Base-by-base conservation (phyloP, 306 rosid genomes). In the Pterocarpus santalinus region DNA sequence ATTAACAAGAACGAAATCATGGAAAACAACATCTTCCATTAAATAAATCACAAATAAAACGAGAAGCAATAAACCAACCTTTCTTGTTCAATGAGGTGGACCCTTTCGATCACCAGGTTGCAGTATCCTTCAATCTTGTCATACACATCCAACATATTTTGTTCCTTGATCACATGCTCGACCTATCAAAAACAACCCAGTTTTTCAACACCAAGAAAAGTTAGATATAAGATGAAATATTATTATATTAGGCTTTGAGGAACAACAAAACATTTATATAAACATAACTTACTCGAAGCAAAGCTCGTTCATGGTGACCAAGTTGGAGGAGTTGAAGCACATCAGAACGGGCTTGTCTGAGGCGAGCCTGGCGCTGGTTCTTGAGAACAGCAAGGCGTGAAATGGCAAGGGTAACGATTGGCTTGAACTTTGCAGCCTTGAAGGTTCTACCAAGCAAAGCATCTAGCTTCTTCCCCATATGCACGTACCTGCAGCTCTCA, bases 91-190 rank as follows among this genome's bases (percentile, higher is more conserved):
- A 95, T 86, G 80, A 90, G 98, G 32, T 85, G 90, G 65, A 90
- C 71, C 82, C 99, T 89, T 78, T 95, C 99, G 5, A 90, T 70
- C 81, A 93, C 75, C 22, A 91, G 90, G 63, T 86, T 86, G 86
- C 88, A 88, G 30, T 90, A 95, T 10, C 92, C 81, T 85, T 93
- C 99, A 17, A 93, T 82, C 87, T 84, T 88, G 30, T 78, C 94
- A 69, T 84, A 89, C 78, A 89, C 93, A 76, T 93, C 95, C 79
- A 89, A 61, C 90, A 90, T 90, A 78, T 90, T 92, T 82, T 90
- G 97, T 36, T 95, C 99, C 88, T 90, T 91, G 12, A 95, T 87
- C 65, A 91, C 94, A 44, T 85, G 94, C 92, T 87, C 99, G 67
- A 82, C 96, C 99, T 95, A 80, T 63, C 22, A n/a, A 81, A 9